These are phyloP conservation scores for Ceratobasidium sp. DNA, from an alignment of 1,284 basidiomycete species.

Conservation along the genomic window DNA sequence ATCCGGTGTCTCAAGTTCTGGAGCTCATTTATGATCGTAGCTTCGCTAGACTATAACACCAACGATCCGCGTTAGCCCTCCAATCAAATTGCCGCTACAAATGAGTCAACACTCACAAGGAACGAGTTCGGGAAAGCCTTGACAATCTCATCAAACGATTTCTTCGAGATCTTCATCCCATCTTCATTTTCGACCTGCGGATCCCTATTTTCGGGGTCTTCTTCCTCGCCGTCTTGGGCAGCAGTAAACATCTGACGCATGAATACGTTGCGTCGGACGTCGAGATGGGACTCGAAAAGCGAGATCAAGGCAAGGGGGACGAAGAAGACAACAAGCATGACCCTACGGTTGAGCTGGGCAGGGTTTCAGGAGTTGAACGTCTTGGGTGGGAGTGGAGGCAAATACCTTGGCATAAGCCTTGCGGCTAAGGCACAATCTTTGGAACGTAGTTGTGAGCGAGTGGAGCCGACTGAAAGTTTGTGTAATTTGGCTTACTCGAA, in stretches of 20 bases:
- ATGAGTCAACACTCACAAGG: conserved; percentile 65
- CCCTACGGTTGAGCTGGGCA: conserved; percentile 75
- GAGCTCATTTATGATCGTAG: conserved; percentile 76
- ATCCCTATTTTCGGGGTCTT: conserved; percentile 68
- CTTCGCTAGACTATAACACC: conserved; percentile 74
- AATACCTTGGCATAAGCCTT: conserved; percentile 70
- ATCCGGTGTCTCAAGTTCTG: conserved; percentile 70
- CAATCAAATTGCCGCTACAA: conserved; percentile 14
- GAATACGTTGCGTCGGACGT: conserved; percentile 69
- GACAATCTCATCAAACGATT: conserved; percentile 81
- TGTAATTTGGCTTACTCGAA: conserved; percentile 73
- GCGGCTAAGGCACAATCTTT: conserved; percentile 65
- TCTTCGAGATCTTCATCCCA: conserved; percentile 75
- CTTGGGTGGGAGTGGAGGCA: neutral
- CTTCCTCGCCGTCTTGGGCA: conserved; percentile 75
- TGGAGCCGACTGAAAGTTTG: conserved; percentile 2
- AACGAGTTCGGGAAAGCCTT: conserved; percentile 82
- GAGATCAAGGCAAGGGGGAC: conserved; percentile 82
- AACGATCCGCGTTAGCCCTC: conserved; percentile 38
- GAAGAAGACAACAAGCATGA: conserved; percentile 86
- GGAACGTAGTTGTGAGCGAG: neutral
- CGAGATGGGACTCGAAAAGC: conserved; percentile 76
- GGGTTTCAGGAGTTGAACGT: conserved; percentile 52
- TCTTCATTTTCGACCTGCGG: conserved; percentile 74
- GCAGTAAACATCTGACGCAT: conserved; percentile 75